A percentile compares a stretch with the other conserved stretches of the same genome.
phyloP scores from a whole-genome alignment of 2,329 filamentous ascomycete species.

The Pestalotiopsis sp. region DNA sequence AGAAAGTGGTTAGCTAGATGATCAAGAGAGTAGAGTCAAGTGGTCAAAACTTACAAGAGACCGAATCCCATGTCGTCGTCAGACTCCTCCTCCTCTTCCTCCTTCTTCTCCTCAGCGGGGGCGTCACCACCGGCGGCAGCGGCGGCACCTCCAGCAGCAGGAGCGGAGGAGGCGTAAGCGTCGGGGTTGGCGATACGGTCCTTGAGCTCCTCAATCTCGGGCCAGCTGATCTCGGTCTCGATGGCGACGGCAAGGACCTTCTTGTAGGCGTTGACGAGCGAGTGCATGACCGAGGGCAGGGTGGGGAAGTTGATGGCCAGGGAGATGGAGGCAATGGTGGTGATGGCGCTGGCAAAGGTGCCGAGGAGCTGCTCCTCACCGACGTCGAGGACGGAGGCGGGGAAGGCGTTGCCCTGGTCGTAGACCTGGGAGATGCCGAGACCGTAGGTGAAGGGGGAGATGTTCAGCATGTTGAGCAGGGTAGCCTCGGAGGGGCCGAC shows the following conservation, averaged over 20 bases:
- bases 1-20: slow-evolving; percentile 40
- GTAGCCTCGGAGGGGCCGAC: slow-evolving; percentile 99
- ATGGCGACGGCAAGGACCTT: slow-evolving; percentile 88
- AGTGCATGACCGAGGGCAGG: slow-evolving; percentile 94
- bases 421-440: slow-evolving; percentile 97
- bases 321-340: slow-evolving; percentile 87
- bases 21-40: neutral
- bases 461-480: slow-evolving; percentile 99
- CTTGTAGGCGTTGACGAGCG: slow-evolving; percentile 97
- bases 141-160: slow-evolving; percentile 62
- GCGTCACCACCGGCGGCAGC: slow-evolving; percentile 53
- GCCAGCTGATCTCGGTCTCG: slow-evolving; percentile 90
- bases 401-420: slow-evolving; percentile 94
- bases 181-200: slow-evolving; percentile 99
- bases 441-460: slow-evolving; percentile 99
- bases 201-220: slow-evolving; percentile 96
- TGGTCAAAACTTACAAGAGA: slow-evolving; percentile 64
- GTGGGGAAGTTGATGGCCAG: slow-evolving; percentile 95
- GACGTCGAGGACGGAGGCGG: slow-evolving; percentile 84
- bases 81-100: slow-evolving; percentile 71
- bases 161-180: slow-evolving; percentile 84
- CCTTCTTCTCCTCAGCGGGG: slow-evolving; percentile 57
- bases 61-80: slow-evolving; percentile 73
- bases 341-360: slow-evolving; percentile 78
- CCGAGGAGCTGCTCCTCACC: slow-evolving; percentile 91